Evolutionary conservation across 2,329 filamentous ascomycete species (phyloP).

Genomic region (Microsporum audouinii): DNA sequence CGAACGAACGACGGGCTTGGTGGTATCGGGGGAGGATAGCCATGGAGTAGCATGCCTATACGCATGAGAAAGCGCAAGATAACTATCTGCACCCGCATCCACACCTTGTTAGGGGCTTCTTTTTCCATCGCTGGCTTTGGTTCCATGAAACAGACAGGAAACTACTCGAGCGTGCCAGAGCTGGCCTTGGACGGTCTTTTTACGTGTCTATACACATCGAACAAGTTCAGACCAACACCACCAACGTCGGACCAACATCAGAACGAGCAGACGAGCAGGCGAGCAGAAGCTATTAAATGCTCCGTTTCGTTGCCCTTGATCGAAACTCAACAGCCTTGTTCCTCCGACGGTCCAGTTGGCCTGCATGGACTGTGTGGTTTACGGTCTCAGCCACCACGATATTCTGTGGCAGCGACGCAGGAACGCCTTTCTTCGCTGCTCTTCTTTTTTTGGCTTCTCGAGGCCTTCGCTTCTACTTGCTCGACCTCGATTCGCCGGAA

Average conservation of each 20-base stretch:
- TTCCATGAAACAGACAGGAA: not conserved
- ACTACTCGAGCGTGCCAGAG: not conserved
- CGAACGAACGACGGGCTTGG: conserved; percentile 50
- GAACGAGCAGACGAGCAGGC: not conserved
- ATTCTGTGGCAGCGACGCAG: not conserved
- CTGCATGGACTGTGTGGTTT: not conserved
- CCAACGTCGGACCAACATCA: not conserved
- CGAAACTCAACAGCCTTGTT: not conserved
- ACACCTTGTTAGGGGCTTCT: not conserved
- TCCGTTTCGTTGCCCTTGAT: not conserved
- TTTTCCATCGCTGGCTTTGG: not conserved
- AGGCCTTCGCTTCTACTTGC: not conserved
- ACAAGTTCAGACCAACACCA: not conserved
- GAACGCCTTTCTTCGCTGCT: not conserved
- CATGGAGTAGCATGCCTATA: conserved; percentile 58
- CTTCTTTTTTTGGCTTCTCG: not conserved
- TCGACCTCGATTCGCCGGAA: not conserved
- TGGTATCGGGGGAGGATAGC: conserved; percentile 48
- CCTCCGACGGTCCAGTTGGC: not conserved
- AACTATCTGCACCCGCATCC: conserved; percentile 45
- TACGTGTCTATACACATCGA: not conserved
- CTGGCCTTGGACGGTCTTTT: not conserved
- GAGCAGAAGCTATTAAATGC: not conserved
- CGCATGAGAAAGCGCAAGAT: conserved; percentile 58
- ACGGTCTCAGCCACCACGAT: not conserved